These are phyloP conservation scores for Hypocreales sp. DNA, from an alignment of 2,329 filamentous ascomycete species.

Conservation along the genomic window DNA sequence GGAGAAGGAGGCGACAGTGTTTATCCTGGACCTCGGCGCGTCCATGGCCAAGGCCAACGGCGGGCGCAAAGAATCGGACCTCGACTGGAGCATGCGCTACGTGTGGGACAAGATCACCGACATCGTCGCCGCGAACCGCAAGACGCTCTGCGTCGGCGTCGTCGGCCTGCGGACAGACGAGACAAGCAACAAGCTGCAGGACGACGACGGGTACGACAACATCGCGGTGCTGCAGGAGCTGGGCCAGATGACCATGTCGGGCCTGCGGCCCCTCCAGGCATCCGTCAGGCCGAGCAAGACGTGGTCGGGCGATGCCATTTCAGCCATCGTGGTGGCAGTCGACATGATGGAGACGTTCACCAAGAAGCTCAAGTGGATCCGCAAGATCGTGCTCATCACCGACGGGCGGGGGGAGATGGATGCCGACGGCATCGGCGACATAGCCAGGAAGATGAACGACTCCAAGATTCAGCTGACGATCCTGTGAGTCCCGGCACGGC, in stretches of 20 bases:
- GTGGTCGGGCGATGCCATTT: constrained; percentile 66
- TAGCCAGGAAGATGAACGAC: constrained; percentile 58
- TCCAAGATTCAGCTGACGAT: constrained; percentile 65
- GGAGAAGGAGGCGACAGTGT: constrained; percentile 84
- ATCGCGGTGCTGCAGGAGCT: constrained; percentile 66
- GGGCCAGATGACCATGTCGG: constrained; percentile 44
- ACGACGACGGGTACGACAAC: constrained; percentile 62
- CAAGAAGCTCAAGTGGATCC: constrained; percentile 66
- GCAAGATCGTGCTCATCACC: constrained; percentile 73
- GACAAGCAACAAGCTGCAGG: constrained; percentile 52
- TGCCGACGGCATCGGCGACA: constrained; percentile 51
- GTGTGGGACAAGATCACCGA: constrained; percentile 81
- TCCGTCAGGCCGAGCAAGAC: constrained; percentile 53
- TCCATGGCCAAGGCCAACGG: constrained; percentile 65
- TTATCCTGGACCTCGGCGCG: constrained; percentile 73
- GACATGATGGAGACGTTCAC: constrained; percentile 72
- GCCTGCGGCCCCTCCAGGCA: constrained; percentile 48
- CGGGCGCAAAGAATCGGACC: constrained; percentile 61
- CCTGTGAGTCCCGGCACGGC: constrained; percentile 40
- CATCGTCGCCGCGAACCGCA: constrained; percentile 50
- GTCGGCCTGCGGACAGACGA: constrained; percentile 70
- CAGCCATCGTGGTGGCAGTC: constrained; percentile 71
- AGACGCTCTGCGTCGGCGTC: constrained; percentile 59
- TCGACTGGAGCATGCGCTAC: constrained; percentile 83
- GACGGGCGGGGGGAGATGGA: constrained; percentile 65